Conservation (phyloP, 768 basidiomycete genomes). For the Lactarius psammicola region DNA sequence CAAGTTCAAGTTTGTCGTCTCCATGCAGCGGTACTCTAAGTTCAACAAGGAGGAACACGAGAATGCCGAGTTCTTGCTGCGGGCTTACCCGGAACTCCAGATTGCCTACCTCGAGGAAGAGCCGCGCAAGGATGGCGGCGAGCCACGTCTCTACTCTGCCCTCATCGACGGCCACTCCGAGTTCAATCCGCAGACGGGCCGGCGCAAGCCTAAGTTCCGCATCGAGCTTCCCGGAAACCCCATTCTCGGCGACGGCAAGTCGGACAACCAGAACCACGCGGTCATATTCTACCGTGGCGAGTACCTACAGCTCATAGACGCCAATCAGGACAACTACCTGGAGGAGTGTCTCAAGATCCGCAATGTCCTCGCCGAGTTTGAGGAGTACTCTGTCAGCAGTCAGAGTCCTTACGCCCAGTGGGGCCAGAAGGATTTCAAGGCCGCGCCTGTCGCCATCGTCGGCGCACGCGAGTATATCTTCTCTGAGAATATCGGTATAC, state of each 20-base stretch:
- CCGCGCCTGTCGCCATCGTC: constrained; percentile 91
- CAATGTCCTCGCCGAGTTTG: constrained; percentile 96
- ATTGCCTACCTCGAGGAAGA: constrained; percentile 99
- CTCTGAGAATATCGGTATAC: constrained; percentile 98
- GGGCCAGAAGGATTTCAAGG: constrained; percentile 84
- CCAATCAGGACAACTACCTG: constrained; percentile 99
- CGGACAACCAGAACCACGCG: constrained; percentile 99
- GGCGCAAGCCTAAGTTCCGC: constrained; percentile 93
- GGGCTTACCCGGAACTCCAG: constrained; percentile 97
- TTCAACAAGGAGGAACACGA: constrained; percentile 99
- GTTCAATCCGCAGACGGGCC: constrained; percentile 84
- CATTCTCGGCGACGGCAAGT: constrained; percentile 98
- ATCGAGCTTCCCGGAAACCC: constrained; percentile 99
- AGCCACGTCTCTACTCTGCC: constrained; percentile 91
- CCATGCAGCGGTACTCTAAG: constrained; percentile 99
- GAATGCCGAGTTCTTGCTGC: constrained; percentile 95
- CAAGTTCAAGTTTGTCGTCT: constrained; percentile 99
- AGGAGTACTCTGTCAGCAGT: constrained; percentile 81
- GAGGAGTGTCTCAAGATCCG: constrained; percentile 99
- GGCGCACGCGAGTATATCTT: constrained; percentile 99
- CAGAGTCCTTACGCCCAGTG: constrained; percentile 93
- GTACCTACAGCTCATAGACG: constrained; percentile 98
- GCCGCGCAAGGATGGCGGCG: constrained; percentile 91
- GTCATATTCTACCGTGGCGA: constrained; percentile 99
- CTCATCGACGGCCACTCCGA: constrained; percentile 98